Evolutionary conservation across 2,329 filamentous ascomycete species (phyloP), one percentile per base, ranked within the genome.

Genomic region (Ciborinia camelliae): DNA sequence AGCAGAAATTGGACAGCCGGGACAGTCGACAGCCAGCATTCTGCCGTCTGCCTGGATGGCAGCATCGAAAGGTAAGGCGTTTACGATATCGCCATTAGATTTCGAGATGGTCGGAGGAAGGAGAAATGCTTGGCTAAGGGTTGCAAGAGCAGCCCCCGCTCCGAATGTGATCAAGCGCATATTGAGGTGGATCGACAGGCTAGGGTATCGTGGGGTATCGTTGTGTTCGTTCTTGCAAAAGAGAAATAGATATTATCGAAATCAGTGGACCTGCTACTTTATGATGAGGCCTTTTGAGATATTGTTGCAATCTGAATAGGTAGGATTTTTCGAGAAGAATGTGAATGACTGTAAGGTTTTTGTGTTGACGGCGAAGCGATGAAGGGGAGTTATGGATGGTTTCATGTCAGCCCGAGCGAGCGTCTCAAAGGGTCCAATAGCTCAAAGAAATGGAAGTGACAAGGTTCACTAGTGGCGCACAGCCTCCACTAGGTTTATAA

Each of bases 1-100:
- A 62, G 66, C 67, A 54, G 70, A 66, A 62, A 83, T 79, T 14
- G 80, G 79, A 71, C 86, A 88, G 67, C 81, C 81, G 26, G 79
- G 77, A 71, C 86, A 88, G 66, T 81, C 78, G 45, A 88, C 71
- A 51, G 79, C 76, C 66, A 87, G 64, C 28, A 75, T 73, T 67
- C 81, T 79, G 30, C 70, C 70, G 68, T 79, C 68, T 47, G 76
- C 69, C 30, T 75, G 72, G 18, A 73, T 65, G 35, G 78, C 75
- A 64, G 79, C 72, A 55, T 77, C 75, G 67, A 79, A 76, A 18
- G 78, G 72, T 51, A 79, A 68, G 32, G 78, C 70, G 62, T 78
- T 78, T 74, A 81, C 76, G 69, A 80, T 72, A 47, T 77, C 76
- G 65, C 77, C 75, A 62, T 82, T 79, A 61, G 77, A 75, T 26